A percentile compares a stretch with the other conserved stretches of the same genome.
These are phyloP conservation scores for Stemphylium vesicarium DNA, from an alignment of 2,329 filamentous ascomycete species.

Conservation along the genomic window DNA sequence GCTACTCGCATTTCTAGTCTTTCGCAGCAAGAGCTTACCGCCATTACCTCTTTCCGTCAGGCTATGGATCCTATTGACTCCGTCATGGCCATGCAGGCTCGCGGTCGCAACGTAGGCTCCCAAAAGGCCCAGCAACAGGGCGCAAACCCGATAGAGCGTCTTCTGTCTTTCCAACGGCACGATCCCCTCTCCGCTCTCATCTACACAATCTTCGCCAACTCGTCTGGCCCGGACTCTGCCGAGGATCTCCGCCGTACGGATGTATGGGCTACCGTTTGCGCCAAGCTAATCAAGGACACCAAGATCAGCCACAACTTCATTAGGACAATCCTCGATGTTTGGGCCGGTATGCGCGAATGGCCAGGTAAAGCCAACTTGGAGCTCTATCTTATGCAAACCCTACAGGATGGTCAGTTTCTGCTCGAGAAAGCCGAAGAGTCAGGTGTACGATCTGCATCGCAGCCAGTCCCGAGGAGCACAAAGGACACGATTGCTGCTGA, in stretches of 20 bases:
- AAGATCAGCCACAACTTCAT: slow-evolving; percentile 80
- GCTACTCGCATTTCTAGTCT: slow-evolving; percentile 80
- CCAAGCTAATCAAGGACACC: slow-evolving; percentile 78
- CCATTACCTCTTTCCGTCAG: slow-evolving; percentile 79
- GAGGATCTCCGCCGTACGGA: slow-evolving; percentile 82
- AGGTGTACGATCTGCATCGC: slow-evolving; percentile 68
- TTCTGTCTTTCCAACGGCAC: slow-evolving; percentile 86
- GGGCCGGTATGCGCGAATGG: slow-evolving; percentile 87
- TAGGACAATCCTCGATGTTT: slow-evolving; percentile 83
- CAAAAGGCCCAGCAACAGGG: slow-evolving; percentile 58
- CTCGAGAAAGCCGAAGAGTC: slow-evolving; percentile 85
- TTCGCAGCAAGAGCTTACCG: slow-evolving; percentile 75
- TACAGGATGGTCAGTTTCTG: slow-evolving; percentile 90
- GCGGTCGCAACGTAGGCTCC: slow-evolving; percentile 57
- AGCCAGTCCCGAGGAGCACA: slow-evolving; percentile 74
- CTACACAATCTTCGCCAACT: slow-evolving; percentile 88
- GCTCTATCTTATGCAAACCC: slow-evolving; percentile 91
- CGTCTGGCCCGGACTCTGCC: slow-evolving; percentile 77
- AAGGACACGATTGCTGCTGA: slow-evolving; percentile 84
- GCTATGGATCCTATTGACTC: slow-evolving; percentile 82
- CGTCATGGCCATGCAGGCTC: slow-evolving; percentile 72
- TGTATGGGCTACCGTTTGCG: slow-evolving; percentile 87
- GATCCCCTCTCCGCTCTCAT: slow-evolving; percentile 85
- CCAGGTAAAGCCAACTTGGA: slow-evolving; percentile 88
- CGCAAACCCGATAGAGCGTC: slow-evolving; percentile 76